Conservation (phyloP, 148 eudicot species). For the Cornus suecica region DNA sequence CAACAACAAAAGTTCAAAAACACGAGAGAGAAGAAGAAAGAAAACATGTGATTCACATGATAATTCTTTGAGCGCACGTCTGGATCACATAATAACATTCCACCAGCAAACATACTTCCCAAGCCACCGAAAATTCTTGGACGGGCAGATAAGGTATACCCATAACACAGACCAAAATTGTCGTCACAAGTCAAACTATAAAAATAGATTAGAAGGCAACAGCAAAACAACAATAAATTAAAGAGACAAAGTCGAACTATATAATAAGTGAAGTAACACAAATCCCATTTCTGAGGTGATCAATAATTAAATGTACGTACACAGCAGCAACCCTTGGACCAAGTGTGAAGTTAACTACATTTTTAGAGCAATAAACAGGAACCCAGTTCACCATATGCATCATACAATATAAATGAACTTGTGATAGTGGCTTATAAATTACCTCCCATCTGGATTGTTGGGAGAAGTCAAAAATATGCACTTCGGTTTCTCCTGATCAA, state of each 20-base stretch:
- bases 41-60: neutral
- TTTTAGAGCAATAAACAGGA: neutral
- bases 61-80: neutral
- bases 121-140: neutral
- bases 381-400: neutral
- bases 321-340: neutral
- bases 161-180: neutral
- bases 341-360: neutral
- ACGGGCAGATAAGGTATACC: neutral
- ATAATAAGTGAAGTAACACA: neutral
- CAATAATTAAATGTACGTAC: neutral
- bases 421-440: conserved; percentile 8
- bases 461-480: conserved; percentile 96
- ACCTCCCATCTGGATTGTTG: conserved; percentile 99
- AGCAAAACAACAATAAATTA: neutral
- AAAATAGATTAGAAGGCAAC: neutral
- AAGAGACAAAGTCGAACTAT: neutral
- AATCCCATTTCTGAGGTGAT: neutral
- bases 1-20: too few relatives aligned
- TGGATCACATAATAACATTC: neutral
- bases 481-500: conserved; percentile 81
- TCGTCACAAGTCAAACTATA: neutral
- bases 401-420: neutral
- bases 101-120: neutral
- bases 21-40: too few relatives aligned